Evolutionary conservation across 257 asterid genomes (phyloP).

Genomic region (Solanum microdontum): DNA sequence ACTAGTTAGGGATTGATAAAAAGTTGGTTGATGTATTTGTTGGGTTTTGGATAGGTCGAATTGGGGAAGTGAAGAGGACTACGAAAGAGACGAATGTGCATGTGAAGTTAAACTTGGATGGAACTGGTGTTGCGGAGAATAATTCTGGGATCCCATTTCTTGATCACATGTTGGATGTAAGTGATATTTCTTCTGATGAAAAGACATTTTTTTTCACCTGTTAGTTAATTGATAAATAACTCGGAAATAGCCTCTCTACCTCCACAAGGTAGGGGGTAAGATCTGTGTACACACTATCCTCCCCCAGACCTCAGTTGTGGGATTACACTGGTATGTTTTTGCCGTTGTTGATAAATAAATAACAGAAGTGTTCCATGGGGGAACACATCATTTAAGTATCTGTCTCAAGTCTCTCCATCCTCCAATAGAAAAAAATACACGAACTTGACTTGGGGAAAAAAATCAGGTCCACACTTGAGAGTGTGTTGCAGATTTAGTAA

Average conservation of each 20-base stretch:
- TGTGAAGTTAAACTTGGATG: conserved; percentile 84
- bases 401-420: background rate
- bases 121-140: conserved; percentile 71
- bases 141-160: conserved; percentile 79
- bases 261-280: background rate
- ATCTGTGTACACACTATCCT: background rate
- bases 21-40: background rate
- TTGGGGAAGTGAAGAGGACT: conserved; percentile 88
- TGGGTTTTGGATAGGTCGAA: conserved; percentile 30
- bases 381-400: background rate
- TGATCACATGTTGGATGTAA: conserved; percentile 96
- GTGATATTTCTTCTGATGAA: conserved; percentile 8
- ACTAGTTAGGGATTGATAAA: background rate
- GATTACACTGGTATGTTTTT: background rate
- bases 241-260: background rate
- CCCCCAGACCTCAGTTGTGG: background rate
- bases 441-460: background rate
- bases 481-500: background rate
- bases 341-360: background rate
- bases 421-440: background rate
- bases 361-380: background rate
- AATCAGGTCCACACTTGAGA: background rate
- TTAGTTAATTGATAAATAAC: background rate
- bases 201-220: background rate
- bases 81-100: conserved; percentile 83